phyloP scores from a whole-genome alignment of 108 stramenopile genomes.

The Nannochloropsis oceanica region DNA sequence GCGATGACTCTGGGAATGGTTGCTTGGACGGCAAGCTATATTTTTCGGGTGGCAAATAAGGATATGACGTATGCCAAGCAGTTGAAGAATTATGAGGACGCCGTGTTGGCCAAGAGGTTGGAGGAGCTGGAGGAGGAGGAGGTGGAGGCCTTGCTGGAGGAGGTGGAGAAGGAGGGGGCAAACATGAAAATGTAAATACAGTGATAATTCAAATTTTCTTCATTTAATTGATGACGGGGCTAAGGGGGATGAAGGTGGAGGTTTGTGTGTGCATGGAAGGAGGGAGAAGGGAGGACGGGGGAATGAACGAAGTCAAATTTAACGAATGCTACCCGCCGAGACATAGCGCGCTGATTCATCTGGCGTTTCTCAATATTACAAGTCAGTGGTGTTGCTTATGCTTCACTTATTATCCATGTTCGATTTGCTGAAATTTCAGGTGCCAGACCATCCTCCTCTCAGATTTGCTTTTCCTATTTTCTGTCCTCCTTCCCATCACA shows the following conservation, averaged over 20 bases:
- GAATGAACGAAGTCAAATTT: background rate
- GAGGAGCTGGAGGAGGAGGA: slow-evolving; percentile 84
- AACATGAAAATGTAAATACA: background rate
- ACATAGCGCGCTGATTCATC: background rate
- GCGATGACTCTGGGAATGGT: background rate
- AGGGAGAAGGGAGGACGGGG: background rate
- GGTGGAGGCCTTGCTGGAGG: slow-evolving; percentile 65
- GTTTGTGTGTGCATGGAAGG: background rate
- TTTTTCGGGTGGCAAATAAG: slow-evolving; percentile 77
- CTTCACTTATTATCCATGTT: too few relatives aligned
- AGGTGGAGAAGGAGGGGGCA: slow-evolving; percentile 48
- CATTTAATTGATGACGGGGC: too few relatives aligned
- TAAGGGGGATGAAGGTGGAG: too few relatives aligned
- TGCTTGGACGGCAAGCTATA: slow-evolving; percentile 44
- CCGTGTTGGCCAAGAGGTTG: slow-evolving; percentile 70
- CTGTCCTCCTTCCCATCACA: too few relatives aligned
- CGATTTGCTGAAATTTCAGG: too few relatives aligned
- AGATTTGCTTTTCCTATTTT: too few relatives aligned
- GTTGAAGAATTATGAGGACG: slow-evolving; percentile 80
- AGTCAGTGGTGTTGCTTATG: background rate
- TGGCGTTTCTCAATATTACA: background rate
- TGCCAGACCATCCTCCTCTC: too few relatives aligned
- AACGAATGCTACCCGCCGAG: background rate
- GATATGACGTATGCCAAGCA: slow-evolving; percentile 90
- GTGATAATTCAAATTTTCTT: too few relatives aligned